A percentile compares a stretch with the other conserved stretches of the same genome.
phyloP scores from a whole-genome alignment of 345 rosid genomes.

The Physaria fendleri region DNA sequence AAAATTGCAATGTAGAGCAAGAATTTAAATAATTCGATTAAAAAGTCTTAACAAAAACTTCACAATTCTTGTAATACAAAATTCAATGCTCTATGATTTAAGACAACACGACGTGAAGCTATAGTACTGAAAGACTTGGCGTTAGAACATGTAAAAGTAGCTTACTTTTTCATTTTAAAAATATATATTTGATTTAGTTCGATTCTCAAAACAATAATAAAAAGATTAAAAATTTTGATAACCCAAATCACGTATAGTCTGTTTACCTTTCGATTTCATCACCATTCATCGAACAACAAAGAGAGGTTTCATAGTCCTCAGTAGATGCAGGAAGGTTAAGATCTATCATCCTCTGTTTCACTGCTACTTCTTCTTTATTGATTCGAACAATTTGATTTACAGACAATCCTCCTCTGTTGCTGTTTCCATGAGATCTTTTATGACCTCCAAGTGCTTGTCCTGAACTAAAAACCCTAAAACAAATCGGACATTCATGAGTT shows the following conservation, averaged over 20 bases:
- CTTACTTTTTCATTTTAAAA: constrained; percentile 20
- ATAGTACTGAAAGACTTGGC: constrained; percentile 19
- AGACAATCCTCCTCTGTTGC: not conserved
- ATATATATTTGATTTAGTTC: constrained; percentile 9
- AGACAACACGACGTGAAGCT: constrained; percentile 30
- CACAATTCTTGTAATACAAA: constrained; percentile 5
- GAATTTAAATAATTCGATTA: not conserved
- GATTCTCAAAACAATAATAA: constrained; percentile 13
- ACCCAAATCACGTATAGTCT: constrained; percentile 27
- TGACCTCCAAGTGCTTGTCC: constrained; percentile 99
- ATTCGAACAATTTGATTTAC: not conserved
- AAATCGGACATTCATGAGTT: constrained; percentile 73
- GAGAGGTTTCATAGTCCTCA: constrained; percentile 63
- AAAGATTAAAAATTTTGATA: constrained; percentile 4
- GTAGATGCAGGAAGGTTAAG: constrained; percentile 83
- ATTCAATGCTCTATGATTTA: constrained; percentile 25
- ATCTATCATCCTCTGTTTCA: constrained; percentile 54
- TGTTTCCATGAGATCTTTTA: constrained; percentile 70
- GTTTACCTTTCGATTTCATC: constrained; percentile 26
- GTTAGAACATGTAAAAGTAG: constrained; percentile 35
- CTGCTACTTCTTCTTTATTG: constrained; percentile 16
- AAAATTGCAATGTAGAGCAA: not conserved
- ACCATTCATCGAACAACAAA: constrained; percentile 51
- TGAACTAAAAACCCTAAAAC: constrained; percentile 73
- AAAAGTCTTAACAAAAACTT: not conserved